Evolutionary conservation across 495 filamentous ascomycete species (phyloP), one percentile per base, ranked within the genome.

Genomic region (Clavariopsis aquatica): DNA sequence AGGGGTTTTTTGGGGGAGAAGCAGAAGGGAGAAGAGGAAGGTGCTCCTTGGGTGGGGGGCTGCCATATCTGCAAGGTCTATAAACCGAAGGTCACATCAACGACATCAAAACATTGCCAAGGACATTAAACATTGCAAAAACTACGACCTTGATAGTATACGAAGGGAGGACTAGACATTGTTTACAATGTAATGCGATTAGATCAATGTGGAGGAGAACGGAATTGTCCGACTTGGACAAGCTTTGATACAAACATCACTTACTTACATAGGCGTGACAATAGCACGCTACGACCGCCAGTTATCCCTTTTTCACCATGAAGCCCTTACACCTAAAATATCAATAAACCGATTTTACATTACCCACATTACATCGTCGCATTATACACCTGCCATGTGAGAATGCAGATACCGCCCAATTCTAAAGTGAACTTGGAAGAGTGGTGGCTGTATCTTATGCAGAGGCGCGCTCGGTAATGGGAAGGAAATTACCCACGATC

Each of bases 401-500:
- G 49, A 38, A 41, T 34, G 24, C 45, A 62, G 13, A 24, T 43
- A 17, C 24, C 52, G 29, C 41, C 61, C 61, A 57, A 49, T 43
- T 45, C 47, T 22, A 24, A 1, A 41, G 22, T 17, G 23, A 10
- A 28, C 22, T 26, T 15, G 6, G 9, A 4, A 17, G 36, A 27
- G 43, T 17, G 38, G 4, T 28, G 15, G 15, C 6, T 43, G 38
- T n/a, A 3, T 43, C 3, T 43, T 17, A 43, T 43, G 9, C 6
- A 17, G 58, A 19, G 17, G 58, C 27, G 28, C 45, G 43, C 17
- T 64, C 57, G 31, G 60, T 51, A 22, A 70, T 57, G 17, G 93
- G 93, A 55, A 98, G 79, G 77, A 98, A 98, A 72, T 98, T 98
- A 53, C 94, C 94, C 41, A 98, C 88, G 70, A 98, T 98, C 51